Percentiles rank a stretch among this genome's conserved stretches.
Conservation (phyloP, 257 asterid species). For the Plantago major region DNA sequence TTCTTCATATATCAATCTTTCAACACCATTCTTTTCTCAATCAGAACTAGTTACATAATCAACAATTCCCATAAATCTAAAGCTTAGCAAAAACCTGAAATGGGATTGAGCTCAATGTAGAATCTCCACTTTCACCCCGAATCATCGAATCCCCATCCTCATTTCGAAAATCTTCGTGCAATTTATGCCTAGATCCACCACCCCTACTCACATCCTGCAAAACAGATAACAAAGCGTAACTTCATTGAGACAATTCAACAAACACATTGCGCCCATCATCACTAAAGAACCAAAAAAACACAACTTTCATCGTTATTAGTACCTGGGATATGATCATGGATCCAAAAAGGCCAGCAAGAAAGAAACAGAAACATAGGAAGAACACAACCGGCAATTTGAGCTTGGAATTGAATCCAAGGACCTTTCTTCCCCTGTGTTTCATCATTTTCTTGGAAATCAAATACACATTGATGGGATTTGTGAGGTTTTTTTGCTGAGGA, state of each 20-base stretch:
- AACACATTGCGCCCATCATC: too few species aligned
- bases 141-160: slow-evolving; percentile 23
- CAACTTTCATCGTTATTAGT: neutral
- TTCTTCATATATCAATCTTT: neutral
- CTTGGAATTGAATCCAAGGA: slow-evolving; percentile 23
- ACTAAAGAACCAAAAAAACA: neutral
- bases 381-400: slow-evolving; percentile 30
- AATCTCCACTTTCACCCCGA: slow-evolving; percentile 41
- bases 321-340: slow-evolving; percentile 46
- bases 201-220: slow-evolving; percentile 33
- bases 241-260: neutral
- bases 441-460: slow-evolving; percentile 14
- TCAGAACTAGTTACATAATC: neutral
- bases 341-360: slow-evolving; percentile 49
- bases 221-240: neutral
- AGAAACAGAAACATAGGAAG: slow-evolving; percentile 45
- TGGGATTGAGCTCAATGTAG: slow-evolving; percentile 32
- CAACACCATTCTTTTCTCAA: neutral
- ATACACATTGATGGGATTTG: neutral
- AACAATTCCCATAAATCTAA: neutral
- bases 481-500: neutral
- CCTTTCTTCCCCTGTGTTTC: slow-evolving; percentile 38
- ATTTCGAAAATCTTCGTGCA: slow-evolving; percentile 11
- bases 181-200: slow-evolving; percentile 25
- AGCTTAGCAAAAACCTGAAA: slow-evolving; percentile 34